Percentiles rank a stretch among this genome's conserved stretches.
Evolutionary conservation across 805 yeast species (phyloP).

Genomic region (Yarrowia sp.): DNA sequence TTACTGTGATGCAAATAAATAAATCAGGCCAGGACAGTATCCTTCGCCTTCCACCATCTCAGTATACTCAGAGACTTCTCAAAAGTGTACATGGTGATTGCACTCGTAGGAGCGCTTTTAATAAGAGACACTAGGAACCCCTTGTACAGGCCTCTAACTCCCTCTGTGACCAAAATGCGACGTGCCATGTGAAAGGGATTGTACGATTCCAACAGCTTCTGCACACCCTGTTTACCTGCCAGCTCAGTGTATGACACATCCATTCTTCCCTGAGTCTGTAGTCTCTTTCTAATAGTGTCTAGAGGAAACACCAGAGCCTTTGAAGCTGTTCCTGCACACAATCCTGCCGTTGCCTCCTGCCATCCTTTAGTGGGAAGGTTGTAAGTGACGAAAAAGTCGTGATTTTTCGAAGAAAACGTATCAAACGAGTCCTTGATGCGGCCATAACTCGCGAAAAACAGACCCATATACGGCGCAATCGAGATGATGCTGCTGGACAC

Average conservation of each 20-base stretch:
- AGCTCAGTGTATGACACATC: slow-evolving; percentile 31
- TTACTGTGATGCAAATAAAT: slow-evolving; percentile 20
- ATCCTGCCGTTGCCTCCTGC: slow-evolving; percentile 59
- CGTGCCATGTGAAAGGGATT: slow-evolving; percentile 36
- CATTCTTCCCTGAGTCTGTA: slow-evolving; percentile 57
- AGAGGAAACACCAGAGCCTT: slow-evolving; percentile 80
- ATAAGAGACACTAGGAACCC: slow-evolving; percentile 70
- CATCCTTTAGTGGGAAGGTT: slow-evolving; percentile 31
- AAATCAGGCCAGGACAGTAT: slow-evolving; percentile 3
- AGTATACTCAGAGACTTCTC: slow-evolving; percentile 43
- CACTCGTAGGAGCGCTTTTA: slow-evolving; percentile 72
- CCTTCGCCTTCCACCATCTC: slow-evolving; percentile 28
- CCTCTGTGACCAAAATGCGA: slow-evolving; percentile 53
- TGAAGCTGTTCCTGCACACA: slow-evolving; percentile 71
- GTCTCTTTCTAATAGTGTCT: slow-evolving; percentile 74
- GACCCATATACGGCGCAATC: slow-evolving; percentile 67
- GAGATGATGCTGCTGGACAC: slow-evolving; percentile 53
- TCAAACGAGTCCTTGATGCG: slow-evolving; percentile 42
- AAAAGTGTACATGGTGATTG: slow-evolving; percentile 64
- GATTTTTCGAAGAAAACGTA: slow-evolving; percentile 26
- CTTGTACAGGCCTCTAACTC: slow-evolving; percentile 65
- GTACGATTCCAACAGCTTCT: slow-evolving; percentile 32
- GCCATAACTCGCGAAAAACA: slow-evolving; percentile 71
- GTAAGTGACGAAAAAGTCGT: background rate
- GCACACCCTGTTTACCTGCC: slow-evolving; percentile 26